Evolutionary conservation across 805 yeast species (phyloP), one percentile per base, ranked within the genome.

Genomic region (Candida caryicola): DNA sequence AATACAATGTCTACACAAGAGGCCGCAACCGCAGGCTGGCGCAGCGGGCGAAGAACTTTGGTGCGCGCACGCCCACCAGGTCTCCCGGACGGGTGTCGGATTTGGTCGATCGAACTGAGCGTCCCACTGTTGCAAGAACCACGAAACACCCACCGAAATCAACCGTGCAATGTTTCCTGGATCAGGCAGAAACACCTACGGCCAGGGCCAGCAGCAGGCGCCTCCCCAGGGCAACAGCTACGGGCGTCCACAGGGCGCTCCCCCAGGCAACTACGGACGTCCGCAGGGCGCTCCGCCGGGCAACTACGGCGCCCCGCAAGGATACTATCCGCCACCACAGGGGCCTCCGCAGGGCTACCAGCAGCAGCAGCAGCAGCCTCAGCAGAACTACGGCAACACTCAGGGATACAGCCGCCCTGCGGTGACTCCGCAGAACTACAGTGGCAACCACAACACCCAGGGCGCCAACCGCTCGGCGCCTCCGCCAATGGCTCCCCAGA

Each of bases 401-500:
- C 34, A 21, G 3, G 42, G 36, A 17, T 36, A 33, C 29, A 17
- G 16, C 8, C 29, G 26, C 27, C 32, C 32, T 7, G 26, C 23
- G 12, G 28, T 19, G 15, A 37, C 23, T 25, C 35, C 27, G 17
- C 43, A 28, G 16, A n/a, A 15, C 29, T 29, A 27, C 37, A 30
- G 19, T 32, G 19, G 33, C 13, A 19, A 36, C 7, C 34, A 31
- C 42, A 10, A 37, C 21, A 34, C 40, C 29, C 27, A 44, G 31
- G 38, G 33, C 37, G 27, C 34, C n/a, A 16, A 46, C n/a, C 43
- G 47, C 16, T 23, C 37, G 21, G 47, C 34, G 8, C 45, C 53
- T 4, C 55, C 54, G 3, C 71, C 71, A 5, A 50, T 59, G 6
- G 52, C 56, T 3, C 68, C 71, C 1, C 73, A 67, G 44, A 49